phyloP scores from a whole-genome alignment of 257 asterid genomes.

The Handroanthus guayacan region DNA sequence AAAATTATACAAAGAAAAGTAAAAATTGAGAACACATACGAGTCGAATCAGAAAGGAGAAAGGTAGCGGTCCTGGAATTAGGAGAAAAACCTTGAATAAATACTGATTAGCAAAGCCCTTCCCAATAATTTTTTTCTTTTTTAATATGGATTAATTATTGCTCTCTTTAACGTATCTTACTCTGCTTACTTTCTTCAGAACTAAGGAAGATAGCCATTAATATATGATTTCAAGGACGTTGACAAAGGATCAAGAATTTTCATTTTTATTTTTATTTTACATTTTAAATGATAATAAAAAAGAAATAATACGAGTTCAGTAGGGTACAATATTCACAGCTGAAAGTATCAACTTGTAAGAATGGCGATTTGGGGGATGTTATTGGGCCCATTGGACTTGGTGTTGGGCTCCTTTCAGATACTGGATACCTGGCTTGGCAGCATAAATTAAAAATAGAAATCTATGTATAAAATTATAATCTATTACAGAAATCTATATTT shows the following conservation, averaged over 20 bases:
- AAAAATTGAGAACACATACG: neutral
- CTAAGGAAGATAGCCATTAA: constrained; percentile 27
- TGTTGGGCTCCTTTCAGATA: neutral
- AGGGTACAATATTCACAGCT: neutral
- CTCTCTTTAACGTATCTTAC: constrained; percentile 13
- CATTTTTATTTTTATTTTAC: neutral
- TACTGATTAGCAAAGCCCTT: constrained; percentile 24
- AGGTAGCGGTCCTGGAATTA: constrained; percentile 3
- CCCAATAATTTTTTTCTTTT: too few species aligned
- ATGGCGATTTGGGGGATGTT: neutral
- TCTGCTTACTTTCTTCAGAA: constrained; percentile 36
- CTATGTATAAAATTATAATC: too few species aligned
- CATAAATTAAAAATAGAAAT: too few species aligned
- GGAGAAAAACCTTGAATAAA: constrained; percentile 29
- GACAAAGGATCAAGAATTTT: neutral
- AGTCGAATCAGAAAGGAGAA: constrained; percentile 12
- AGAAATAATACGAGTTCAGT: neutral
- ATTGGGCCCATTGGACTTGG: neutral
- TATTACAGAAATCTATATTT: too few species aligned
- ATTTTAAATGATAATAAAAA: neutral
- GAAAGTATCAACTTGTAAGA: neutral
- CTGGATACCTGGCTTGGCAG: neutral
- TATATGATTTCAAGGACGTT: constrained; percentile 32
- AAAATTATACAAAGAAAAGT: neutral
- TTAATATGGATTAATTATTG: constrained; percentile 28